Evolutionary conservation across 495 filamentous ascomycete species (phyloP).

Genomic region (Usnea hakonensis): DNA sequence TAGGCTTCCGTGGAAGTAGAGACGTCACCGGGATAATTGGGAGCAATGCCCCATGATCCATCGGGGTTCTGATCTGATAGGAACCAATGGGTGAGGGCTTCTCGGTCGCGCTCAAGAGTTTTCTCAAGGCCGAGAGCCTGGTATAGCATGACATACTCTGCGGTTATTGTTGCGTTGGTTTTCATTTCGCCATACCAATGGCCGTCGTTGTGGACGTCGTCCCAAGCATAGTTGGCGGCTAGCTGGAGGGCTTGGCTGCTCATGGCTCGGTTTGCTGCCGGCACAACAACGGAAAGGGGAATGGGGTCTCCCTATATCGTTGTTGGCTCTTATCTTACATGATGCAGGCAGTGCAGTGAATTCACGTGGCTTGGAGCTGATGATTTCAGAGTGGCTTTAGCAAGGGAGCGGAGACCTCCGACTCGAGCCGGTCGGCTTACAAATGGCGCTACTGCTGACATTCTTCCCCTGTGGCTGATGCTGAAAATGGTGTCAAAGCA

Average conservation of each 20-base stretch:
- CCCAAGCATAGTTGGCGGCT: background rate
- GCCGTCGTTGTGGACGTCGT: constrained; percentile 23
- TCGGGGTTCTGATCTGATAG: constrained; percentile 31
- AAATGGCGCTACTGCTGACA: too few relatives aligned
- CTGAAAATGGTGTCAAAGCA: too few relatives aligned
- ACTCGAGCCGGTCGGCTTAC: too few relatives aligned
- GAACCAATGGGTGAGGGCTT: constrained; percentile 17
- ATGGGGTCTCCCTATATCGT: too few relatives aligned
- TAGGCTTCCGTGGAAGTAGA: constrained; percentile 36
- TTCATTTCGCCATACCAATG: constrained; percentile 35
- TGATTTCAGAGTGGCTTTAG: too few relatives aligned
- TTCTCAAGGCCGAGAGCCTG: constrained; percentile 27
- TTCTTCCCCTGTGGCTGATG: too few relatives aligned
- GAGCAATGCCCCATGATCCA: constrained; percentile 37
- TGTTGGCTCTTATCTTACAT: too few relatives aligned
- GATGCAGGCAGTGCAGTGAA: too few relatives aligned
- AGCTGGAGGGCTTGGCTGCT: background rate
- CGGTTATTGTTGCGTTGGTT: constrained; percentile 32
- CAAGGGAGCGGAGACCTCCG: too few relatives aligned
- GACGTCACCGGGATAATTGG: constrained; percentile 31
- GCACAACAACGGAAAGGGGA: too few relatives aligned
- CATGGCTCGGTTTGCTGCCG: background rate
- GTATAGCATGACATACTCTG: constrained; percentile 34
- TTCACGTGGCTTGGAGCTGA: too few relatives aligned
- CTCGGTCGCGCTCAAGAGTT: constrained; percentile 10